These are phyloP conservation scores for Fusarium torulosum DNA, from an alignment of 2,329 filamentous ascomycete genomes.

Conservation along the genomic window DNA sequence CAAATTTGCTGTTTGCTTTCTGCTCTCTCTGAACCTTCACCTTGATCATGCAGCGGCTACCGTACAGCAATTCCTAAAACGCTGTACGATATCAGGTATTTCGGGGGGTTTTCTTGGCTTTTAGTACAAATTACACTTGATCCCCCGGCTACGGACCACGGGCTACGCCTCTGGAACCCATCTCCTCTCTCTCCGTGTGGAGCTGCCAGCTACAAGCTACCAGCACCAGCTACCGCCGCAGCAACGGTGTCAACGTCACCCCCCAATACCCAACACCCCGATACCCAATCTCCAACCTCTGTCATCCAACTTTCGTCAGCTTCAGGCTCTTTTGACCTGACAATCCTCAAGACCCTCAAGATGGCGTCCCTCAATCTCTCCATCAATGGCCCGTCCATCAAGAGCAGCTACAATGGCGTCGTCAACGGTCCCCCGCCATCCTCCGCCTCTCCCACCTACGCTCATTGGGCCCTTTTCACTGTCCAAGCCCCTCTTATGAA, in stretches of 20 bases:
- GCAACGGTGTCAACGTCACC: slow-evolving; percentile 50
- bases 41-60: slow-evolving; percentile 20
- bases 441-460: slow-evolving; percentile 81
- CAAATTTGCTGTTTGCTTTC: slow-evolving; percentile 24
- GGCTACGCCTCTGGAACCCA: slow-evolving; percentile 36
- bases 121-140: slow-evolving; percentile 1
- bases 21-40: slow-evolving; percentile 26
- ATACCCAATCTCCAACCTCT: slow-evolving; percentile 30
- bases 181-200: slow-evolving; percentile 37
- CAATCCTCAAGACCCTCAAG: slow-evolving; percentile 42
- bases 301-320: slow-evolving; percentile 43
- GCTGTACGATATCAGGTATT: slow-evolving; percentile 27
- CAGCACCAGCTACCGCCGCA: slow-evolving; percentile 40
- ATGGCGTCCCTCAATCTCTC: slow-evolving; percentile 88
- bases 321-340: slow-evolving; percentile 33
- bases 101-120: background rate
- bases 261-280: slow-evolving; percentile 14
- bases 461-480: slow-evolving; percentile 93
- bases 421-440: slow-evolving; percentile 65
- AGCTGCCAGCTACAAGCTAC: slow-evolving; percentile 40
- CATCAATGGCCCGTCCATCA: slow-evolving; percentile 84
- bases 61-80: slow-evolving; percentile 22
- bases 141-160: slow-evolving; percentile 9
- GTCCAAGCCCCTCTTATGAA: slow-evolving; percentile 93
- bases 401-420: slow-evolving; percentile 78